These are phyloP conservation scores for Pleurostoma richardsiae DNA, from an alignment of 2,329 filamentous ascomycete genomes.

Conservation along the genomic window DNA sequence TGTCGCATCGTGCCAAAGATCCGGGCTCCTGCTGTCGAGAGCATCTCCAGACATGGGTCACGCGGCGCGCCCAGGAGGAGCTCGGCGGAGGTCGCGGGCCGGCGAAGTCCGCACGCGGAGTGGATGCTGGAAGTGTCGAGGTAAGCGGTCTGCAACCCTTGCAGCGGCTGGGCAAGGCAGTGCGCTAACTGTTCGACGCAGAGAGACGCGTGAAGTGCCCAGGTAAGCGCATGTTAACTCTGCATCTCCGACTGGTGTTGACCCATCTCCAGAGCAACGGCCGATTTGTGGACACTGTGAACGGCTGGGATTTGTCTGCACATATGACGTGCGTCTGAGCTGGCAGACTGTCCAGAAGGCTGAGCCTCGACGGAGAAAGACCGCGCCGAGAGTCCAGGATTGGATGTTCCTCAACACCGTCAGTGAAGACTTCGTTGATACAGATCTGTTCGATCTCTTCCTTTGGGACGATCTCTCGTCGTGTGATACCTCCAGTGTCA, in stretches of 20 bases:
- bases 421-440: constrained; percentile 3
- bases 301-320: constrained; percentile 1
- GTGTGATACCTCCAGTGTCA: no score
- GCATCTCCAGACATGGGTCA: no score
- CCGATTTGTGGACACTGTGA: not conserved
- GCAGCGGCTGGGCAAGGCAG: no score
- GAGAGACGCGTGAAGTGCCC: constrained; percentile 5
- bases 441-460: not conserved
- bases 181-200: not conserved
- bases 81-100: not conserved
- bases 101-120: constrained; percentile 4
- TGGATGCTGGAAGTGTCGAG: constrained; percentile 5
- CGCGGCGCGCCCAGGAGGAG: no score
- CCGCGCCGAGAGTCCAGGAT: not conserved
- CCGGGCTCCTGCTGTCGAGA: no score
- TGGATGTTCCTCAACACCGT: constrained; percentile 10
- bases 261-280: not conserved
- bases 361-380: not conserved
- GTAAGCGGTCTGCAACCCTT: not conserved
- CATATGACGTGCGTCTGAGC: constrained; percentile 1
- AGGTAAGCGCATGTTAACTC: not conserved
- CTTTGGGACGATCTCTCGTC: not conserved
- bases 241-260: not conserved
- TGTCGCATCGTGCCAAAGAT: no score
- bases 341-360: not conserved